Conservation (phyloP, 202 grass and related monocot species). For the Saccharum hybrid region DNA sequence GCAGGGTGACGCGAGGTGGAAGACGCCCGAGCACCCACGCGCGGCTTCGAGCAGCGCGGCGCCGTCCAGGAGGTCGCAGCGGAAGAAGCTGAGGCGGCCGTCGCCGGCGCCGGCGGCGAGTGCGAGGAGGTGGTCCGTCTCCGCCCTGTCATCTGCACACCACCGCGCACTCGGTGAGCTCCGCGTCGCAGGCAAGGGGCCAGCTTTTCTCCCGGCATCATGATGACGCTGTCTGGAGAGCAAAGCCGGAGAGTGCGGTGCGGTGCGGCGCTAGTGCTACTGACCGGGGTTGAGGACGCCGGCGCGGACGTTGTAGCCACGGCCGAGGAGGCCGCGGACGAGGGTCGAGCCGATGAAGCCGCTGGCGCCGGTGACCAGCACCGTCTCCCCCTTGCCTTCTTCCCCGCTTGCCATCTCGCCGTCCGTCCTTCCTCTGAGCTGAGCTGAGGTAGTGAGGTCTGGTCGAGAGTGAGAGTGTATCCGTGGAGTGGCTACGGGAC, state of each 20-base stretch:
- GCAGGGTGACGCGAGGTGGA: constrained; percentile 74
- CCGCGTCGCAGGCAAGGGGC: neutral
- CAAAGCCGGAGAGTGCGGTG: neutral
- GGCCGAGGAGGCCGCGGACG: constrained; percentile 52
- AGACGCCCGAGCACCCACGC: constrained; percentile 58
- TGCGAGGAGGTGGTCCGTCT: constrained; percentile 69
- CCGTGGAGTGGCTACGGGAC: neutral
- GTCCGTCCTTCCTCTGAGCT: neutral
- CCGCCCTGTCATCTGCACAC: constrained; percentile 59
- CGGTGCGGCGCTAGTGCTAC: neutral
- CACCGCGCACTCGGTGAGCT: neutral
- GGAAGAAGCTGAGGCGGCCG: constrained; percentile 57
- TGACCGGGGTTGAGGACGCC: constrained; percentile 62
- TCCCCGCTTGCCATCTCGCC: constrained; percentile 9
- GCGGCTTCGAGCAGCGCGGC: constrained; percentile 50
- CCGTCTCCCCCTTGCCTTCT: constrained; percentile 31
- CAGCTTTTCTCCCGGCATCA: neutral
- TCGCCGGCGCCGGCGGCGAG: constrained; percentile 48
- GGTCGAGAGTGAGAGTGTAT: neutral
- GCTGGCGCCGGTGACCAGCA: constrained; percentile 69
- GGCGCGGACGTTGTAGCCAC: constrained; percentile 62
- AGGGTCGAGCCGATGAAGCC: constrained; percentile 67
- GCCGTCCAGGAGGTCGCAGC: constrained; percentile 63
- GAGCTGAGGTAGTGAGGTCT: neutral
- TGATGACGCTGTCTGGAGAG: neutral